phyloP scores from a whole-genome alignment of 176 grass and related monocot species.

The Aegilops tauschii region DNA sequence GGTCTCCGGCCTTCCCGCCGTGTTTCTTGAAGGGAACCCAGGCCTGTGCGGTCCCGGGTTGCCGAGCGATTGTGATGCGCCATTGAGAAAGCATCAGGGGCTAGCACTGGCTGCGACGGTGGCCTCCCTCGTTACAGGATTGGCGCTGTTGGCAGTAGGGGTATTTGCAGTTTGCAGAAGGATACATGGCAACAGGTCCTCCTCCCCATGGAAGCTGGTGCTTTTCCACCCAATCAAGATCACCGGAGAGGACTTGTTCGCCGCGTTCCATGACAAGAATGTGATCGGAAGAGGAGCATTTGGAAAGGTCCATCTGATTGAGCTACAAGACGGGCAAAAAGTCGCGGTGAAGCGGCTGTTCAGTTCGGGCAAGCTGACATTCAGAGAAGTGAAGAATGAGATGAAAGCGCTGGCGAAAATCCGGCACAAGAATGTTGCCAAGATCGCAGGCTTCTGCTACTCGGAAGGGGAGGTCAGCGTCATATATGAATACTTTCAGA shows the following conservation, averaged over 20 bases:
- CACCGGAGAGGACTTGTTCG: slow-evolving; percentile 54
- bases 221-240: slow-evolving; percentile 63
- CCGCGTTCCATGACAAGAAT: slow-evolving; percentile 46
- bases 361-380: slow-evolving; percentile 39
- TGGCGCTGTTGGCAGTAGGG: slow-evolving; percentile 38
- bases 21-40: slow-evolving; percentile 63
- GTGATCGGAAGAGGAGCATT: slow-evolving; percentile 56
- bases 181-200: background rate
- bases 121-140: slow-evolving; percentile 27
- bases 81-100: slow-evolving; percentile 7
- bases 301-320: slow-evolving; percentile 46
- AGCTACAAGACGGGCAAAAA: slow-evolving; percentile 41
- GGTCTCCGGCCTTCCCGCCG: slow-evolving; percentile 56
- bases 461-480: slow-evolving; percentile 38
- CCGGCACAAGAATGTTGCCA: slow-evolving; percentile 66
- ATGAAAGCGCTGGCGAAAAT: slow-evolving; percentile 60
- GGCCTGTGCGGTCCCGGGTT: slow-evolving; percentile 62
- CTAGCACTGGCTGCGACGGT: slow-evolving; percentile 40
- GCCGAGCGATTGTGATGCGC: slow-evolving; percentile 28
- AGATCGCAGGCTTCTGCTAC: slow-evolving; percentile 66
- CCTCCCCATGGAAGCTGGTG: slow-evolving; percentile 48
- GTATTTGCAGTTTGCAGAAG: slow-evolving; percentile 29
- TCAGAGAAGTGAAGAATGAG: slow-evolving; percentile 54
- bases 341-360: slow-evolving; percentile 52
- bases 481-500: slow-evolving; percentile 53